These are phyloP conservation scores for Mortierella sp. DNA, from an alignment of 371 early-diverging fungal genomes.

Conservation along the genomic window DNA sequence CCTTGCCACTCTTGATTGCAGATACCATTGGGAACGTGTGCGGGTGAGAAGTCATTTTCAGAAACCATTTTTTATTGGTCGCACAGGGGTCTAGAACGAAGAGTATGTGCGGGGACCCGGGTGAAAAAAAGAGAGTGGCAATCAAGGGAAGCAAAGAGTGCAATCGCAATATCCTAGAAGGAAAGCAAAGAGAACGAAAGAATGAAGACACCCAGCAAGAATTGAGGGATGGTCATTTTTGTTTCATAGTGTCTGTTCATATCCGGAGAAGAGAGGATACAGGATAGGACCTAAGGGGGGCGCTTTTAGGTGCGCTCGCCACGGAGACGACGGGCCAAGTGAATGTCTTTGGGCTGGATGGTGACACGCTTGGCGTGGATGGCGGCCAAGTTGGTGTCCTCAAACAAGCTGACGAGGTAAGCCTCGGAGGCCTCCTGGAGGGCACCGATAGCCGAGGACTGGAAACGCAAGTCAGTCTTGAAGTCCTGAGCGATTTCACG, in stretches of 20 bases:
- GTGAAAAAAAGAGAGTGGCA: not conserved
- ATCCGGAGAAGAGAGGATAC: not conserved
- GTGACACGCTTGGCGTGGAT: constrained; percentile 99
- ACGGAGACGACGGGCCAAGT: constrained; percentile 97
- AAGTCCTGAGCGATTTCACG: constrained; percentile 96
- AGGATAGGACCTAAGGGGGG: constrained; percentile 77
- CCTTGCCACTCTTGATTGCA: not conserved
- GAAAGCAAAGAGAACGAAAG: not conserved
- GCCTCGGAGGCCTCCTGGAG: constrained; percentile 99
- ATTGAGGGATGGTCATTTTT: not conserved
- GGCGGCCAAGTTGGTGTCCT: constrained; percentile 99
- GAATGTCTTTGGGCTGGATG: constrained; percentile 99
- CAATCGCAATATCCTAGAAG: not conserved
- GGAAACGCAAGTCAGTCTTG: constrained; percentile 98
- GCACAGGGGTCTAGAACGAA: not conserved
- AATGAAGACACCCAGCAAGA: not conserved
- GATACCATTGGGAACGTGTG: not conserved
- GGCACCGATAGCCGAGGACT: constrained; percentile 97
- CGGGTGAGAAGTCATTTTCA: not conserved
- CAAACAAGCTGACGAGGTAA: constrained; percentile 96
- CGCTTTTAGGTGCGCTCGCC: constrained; percentile 97
- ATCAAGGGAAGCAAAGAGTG: not conserved
- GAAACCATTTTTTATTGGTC: not conserved
- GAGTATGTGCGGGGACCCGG: not conserved
- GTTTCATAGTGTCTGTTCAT: not conserved